These are phyloP conservation scores for Noccaea caerulescens DNA, from an alignment of 345 rosid genomes.

Conservation along the genomic window DNA sequence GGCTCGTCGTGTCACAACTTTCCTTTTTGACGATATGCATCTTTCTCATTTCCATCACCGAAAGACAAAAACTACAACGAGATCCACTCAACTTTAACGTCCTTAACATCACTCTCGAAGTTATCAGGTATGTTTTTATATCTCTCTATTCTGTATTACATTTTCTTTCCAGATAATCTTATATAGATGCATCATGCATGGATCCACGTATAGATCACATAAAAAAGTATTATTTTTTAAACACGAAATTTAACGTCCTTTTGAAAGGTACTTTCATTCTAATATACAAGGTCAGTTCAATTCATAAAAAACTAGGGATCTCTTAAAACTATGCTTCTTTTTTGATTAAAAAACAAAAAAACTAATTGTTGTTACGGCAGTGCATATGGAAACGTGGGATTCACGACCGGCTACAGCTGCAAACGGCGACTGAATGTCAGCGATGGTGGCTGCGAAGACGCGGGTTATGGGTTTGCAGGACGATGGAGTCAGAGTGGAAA, in stretches of 20 bases:
- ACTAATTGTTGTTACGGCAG: conserved; percentile 30
- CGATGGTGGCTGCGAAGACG: conserved; percentile 44
- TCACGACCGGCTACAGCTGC: conserved; percentile 68
- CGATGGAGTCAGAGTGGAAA: conserved; percentile 61
- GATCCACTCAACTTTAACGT: conserved; percentile 72
- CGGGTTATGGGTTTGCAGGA: conserved; percentile 57
- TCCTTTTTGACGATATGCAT: conserved; percentile 53
- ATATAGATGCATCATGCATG: no score
- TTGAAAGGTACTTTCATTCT: background rate
- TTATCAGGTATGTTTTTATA: conserved; percentile 52
- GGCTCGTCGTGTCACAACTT: conserved; percentile 48
- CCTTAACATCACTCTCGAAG: conserved; percentile 60
- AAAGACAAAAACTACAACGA: conserved; percentile 50
- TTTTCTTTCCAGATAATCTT: no score
- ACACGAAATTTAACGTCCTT: no score
- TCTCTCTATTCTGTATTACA: background rate
- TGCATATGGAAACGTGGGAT: conserved; percentile 75
- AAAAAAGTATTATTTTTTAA: no score
- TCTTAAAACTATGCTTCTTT: background rate
- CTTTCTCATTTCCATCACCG: conserved; percentile 56
- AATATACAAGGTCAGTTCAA: background rate
- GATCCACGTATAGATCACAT: no score
- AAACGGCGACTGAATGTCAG: conserved; percentile 40
- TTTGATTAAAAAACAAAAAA: background rate
- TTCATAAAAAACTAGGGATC: background rate